Percentiles rank a stretch among this genome's conserved stretches.
Conservation (phyloP, 1,284 basidiomycete genomes). For the Malassezia globosa region DNA sequence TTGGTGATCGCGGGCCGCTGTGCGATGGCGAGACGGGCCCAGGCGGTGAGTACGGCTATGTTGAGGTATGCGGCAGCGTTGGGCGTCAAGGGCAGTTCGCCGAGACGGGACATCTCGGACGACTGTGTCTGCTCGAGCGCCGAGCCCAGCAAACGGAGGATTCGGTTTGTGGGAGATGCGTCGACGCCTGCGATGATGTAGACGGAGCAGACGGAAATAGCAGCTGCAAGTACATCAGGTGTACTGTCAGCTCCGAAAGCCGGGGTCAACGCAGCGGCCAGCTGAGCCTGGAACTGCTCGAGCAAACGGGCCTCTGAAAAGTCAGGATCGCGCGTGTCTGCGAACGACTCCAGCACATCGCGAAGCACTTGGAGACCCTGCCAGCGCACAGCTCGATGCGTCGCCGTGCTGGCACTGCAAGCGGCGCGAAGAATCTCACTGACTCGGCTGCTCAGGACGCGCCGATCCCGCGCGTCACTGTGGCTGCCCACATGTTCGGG, state of each 20-base stretch:
- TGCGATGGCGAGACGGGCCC: constrained; percentile 83
- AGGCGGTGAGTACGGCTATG: constrained; percentile 83
- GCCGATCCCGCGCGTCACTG: constrained; percentile 58
- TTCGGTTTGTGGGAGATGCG: constrained; percentile 89
- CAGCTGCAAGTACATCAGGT: constrained; percentile 83
- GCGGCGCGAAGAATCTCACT: constrained; percentile 93
- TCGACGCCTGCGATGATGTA: constrained; percentile 94
- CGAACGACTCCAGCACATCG: constrained; percentile 88
- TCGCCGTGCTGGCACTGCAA: constrained; percentile 88
- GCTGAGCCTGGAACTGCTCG: constrained; percentile 97
- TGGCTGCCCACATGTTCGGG: constrained; percentile 49
- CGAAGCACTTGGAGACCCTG: constrained; percentile 77
- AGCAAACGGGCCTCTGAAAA: constrained; percentile 78
- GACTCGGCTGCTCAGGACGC: constrained; percentile 56
- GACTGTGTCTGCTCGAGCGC: constrained; percentile 52
- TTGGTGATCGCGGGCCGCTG: constrained; percentile 58
- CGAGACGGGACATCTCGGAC: constrained; percentile 51
- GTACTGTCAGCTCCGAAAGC: constrained; percentile 89
- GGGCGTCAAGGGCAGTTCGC: constrained; percentile 74
- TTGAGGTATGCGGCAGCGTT: constrained; percentile 91
- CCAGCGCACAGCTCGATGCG: constrained; percentile 87
- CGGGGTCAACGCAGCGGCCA: constrained; percentile 93
- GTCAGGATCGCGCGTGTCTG: constrained; percentile 75
- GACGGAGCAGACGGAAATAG: constrained; percentile 83
- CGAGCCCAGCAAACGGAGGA: constrained; percentile 65